Conservation (phyloP, 2,329 filamentous ascomycete genomes). For the Epichloe brachyelytri region DNA sequence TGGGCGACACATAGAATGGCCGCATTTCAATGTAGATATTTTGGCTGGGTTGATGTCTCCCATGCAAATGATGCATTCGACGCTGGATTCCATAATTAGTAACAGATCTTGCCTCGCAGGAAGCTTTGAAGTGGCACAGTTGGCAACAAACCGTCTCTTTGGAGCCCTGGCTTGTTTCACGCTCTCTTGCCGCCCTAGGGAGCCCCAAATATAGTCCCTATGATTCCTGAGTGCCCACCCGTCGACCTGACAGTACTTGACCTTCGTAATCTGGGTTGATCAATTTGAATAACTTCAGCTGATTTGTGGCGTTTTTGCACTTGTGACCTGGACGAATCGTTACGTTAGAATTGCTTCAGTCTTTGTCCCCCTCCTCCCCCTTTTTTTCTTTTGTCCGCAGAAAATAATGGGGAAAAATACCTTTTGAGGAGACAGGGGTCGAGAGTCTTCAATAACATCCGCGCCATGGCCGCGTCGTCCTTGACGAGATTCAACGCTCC, state of each 20-base stretch:
- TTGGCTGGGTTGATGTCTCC: slow-evolving; percentile 52
- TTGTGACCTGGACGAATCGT: slow-evolving; percentile 4
- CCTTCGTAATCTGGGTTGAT: slow-evolving; percentile 6
- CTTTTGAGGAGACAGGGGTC: slow-evolving; percentile 22
- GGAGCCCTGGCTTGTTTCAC: slow-evolving; percentile 5
- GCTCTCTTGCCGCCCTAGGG: slow-evolving; percentile 15
- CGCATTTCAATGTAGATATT: slow-evolving; percentile 61
- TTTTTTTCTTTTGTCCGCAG: not conserved
- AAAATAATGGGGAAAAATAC: slow-evolving; percentile 8
- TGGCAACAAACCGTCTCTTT: slow-evolving; percentile 8
- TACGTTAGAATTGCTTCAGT: not conserved
- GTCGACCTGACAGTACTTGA: slow-evolving; percentile 8
- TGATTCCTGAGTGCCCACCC: slow-evolving; percentile 12
- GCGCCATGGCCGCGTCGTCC: slow-evolving; percentile 13
- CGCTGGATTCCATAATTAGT: slow-evolving; percentile 28
- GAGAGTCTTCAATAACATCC: slow-evolving; percentile 21
- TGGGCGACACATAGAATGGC: slow-evolving; percentile 66
- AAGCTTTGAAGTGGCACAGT: not conserved
- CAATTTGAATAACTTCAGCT: slow-evolving; percentile 8
- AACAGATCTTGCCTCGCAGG: not conserved
- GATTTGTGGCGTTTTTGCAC: slow-evolving; percentile 9
- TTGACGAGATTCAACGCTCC: slow-evolving; percentile 18
- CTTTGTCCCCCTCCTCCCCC: not conserved
- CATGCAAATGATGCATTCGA: slow-evolving; percentile 61
- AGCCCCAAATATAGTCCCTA: slow-evolving; percentile 15